phyloP scores from a whole-genome alignment of 306 rosid genomes.

The Begonia loranthoides region DNA sequence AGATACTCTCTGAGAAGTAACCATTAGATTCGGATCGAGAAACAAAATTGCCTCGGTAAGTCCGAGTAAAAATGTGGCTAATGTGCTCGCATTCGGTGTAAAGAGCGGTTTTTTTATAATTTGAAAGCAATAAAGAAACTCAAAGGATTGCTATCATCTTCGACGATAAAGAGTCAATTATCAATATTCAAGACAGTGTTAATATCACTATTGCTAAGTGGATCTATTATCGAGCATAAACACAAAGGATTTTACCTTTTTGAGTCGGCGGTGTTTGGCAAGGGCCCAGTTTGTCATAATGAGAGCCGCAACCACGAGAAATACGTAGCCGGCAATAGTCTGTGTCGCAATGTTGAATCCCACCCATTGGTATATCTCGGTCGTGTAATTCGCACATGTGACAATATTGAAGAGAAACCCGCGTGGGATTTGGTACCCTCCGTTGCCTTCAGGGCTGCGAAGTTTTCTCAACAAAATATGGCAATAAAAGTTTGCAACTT shows the following conservation, averaged over 20 bases:
- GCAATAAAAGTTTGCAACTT: conserved; percentile 58
- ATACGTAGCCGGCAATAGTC: conserved; percentile 64
- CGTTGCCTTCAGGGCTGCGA: conserved; percentile 56
- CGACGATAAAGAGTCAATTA: no score
- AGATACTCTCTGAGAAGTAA: no score
- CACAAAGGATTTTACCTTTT: conserved; percentile 38
- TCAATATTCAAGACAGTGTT: no score
- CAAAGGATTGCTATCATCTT: no score
- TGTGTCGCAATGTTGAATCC: conserved; percentile 93
- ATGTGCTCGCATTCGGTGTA: no score
- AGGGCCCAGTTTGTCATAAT: conserved; percentile 94
- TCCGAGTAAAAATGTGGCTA: no score
- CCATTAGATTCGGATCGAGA: no score
- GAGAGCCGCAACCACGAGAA: conserved; percentile 46
- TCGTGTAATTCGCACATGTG: conserved; percentile 86
- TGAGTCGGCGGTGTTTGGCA: conserved; percentile 81
- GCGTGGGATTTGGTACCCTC: conserved; percentile 75
- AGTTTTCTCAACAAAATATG: conserved; percentile 69
- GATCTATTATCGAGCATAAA: no score
- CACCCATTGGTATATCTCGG: conserved; percentile 94
- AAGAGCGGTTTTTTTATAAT: no score
- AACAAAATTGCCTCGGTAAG: no score
- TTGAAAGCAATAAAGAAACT: no score
- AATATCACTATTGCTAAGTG: no score
- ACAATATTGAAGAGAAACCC: conserved; percentile 82